phyloP scores from a whole-genome alignment of 2,329 filamentous ascomycete species.

The Nemania diffusa region DNA sequence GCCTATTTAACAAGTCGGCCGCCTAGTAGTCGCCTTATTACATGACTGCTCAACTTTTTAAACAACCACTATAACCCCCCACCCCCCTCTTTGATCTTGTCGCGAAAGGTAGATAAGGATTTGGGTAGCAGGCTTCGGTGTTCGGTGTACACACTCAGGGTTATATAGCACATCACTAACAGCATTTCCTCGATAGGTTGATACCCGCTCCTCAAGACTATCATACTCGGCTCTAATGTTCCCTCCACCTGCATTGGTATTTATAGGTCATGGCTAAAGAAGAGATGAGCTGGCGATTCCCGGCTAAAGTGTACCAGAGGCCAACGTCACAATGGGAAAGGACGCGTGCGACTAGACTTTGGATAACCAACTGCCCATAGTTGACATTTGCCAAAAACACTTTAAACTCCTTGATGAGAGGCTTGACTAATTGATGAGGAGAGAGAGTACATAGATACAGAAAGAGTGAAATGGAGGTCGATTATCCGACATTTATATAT shows the following conservation, averaged over 20 bases:
- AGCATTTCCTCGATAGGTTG: neutral
- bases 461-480: neutral
- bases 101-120: too few relatives aligned
- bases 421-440: neutral
- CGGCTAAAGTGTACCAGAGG: neutral
- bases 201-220: neutral
- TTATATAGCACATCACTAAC: neutral
- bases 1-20: too few relatives aligned
- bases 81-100: too few relatives aligned
- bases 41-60: too few relatives aligned
- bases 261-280: neutral
- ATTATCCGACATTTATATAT: neutral
- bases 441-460: neutral
- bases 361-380: neutral
- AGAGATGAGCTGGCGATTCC: neutral
- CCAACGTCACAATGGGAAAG: neutral
- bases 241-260: neutral
- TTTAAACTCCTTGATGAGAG: neutral
- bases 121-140: too few relatives aligned
- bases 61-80: too few relatives aligned
- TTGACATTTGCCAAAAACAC: neutral
- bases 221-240: neutral
- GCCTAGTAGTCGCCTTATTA: too few relatives aligned
- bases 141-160: too few relatives aligned
- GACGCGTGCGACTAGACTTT: neutral